Evolutionary conservation across 345 rosid genomes (phyloP).

Genomic region (Populus alba): DNA sequence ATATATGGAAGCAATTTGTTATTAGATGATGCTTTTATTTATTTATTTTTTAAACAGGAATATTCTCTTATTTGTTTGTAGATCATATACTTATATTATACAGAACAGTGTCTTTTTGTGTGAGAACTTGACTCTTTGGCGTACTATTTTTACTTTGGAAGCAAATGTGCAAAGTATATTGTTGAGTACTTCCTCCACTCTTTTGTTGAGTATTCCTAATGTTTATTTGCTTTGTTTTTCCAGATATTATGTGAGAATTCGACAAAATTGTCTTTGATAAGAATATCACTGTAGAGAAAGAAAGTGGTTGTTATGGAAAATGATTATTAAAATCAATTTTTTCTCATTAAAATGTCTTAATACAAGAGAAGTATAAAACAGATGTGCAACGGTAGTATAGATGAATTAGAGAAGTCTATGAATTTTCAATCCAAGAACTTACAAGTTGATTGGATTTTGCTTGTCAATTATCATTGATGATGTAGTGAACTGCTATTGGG

Average conservation of each 20-base stretch:
- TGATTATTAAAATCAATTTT: background rate
- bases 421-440: background rate
- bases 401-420: background rate
- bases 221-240: background rate
- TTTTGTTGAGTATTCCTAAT: background rate
- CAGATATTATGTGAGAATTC: background rate
- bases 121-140: background rate
- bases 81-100: background rate
- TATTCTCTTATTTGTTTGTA: background rate
- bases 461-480: background rate
- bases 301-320: background rate
- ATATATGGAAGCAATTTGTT: no score
- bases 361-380: background rate
- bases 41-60: background rate
- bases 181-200: background rate
- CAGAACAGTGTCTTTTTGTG: background rate
- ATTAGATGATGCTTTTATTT: no score
- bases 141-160: background rate
- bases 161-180: background rate
- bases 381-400: background rate
- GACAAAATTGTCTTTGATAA: background rate
- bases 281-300: background rate
- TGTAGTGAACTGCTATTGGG: constrained; percentile 1
- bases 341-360: background rate
- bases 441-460: constrained; percentile 9